These are phyloP conservation scores for Keqinozyma sinolaborantium DNA, from an alignment of 1,139 yeast genomes.

Conservation along the genomic window DNA sequence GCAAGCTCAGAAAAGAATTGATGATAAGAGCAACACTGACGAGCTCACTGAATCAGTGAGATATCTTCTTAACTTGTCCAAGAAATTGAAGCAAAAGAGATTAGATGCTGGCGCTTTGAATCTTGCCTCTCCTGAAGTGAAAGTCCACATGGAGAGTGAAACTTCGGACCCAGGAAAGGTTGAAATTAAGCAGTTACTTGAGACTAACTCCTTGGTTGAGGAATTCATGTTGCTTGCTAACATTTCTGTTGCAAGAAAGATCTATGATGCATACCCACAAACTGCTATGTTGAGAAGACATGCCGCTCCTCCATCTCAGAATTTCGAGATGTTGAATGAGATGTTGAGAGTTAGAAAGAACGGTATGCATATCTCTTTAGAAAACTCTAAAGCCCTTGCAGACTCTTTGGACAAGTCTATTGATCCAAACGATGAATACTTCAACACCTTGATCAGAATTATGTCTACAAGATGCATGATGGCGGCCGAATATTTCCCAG, in stretches of 20 bases:
- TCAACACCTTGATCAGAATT: constrained; percentile 90
- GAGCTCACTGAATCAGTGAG: constrained; percentile 91
- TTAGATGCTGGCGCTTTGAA: constrained; percentile 95
- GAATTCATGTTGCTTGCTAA: constrained; percentile 98
- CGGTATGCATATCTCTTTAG: constrained; percentile 72
- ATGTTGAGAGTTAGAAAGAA: constrained; percentile 80
- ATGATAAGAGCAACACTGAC: constrained; percentile 72
- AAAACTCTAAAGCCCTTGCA: constrained; percentile 87
- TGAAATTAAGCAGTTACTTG: constrained; percentile 82
- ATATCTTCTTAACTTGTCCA: constrained; percentile 69
- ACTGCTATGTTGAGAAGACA: constrained; percentile 98
- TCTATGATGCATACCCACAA: constrained; percentile 91
- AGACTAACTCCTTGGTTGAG: constrained; percentile 93
- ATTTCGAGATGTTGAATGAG: constrained; percentile 84
- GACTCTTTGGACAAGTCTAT: constrained; percentile 88
- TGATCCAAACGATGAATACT: constrained; percentile 81
- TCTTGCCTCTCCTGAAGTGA: constrained; percentile 96
- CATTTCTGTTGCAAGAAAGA: constrained; percentile 90
- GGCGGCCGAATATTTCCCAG: constrained; percentile 96
- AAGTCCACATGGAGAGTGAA: constrained; percentile 95
- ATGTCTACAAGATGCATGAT: constrained; percentile 99
- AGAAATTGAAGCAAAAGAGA: constrained; percentile 79
- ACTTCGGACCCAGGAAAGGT: constrained; percentile 97
- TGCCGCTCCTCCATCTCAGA: constrained; percentile 92
- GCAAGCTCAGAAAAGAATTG: constrained; percentile 87